phyloP scores from a whole-genome alignment of 129 eudicot species.

The Chrysanthemum makinoi region DNA sequence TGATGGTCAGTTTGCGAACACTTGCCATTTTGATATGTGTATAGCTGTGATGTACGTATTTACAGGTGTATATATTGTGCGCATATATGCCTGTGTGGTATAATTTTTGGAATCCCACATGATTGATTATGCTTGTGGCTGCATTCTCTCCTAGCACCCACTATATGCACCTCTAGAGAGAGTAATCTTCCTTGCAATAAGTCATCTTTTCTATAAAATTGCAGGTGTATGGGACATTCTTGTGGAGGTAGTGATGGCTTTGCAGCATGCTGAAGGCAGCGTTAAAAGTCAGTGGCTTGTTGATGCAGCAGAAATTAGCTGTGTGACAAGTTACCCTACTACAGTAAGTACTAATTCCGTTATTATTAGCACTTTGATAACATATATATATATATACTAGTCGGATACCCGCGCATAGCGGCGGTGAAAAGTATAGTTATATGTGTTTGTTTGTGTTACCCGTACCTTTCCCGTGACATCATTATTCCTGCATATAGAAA shows the following conservation, averaged over 20 bases:
- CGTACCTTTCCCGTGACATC: too few species aligned
- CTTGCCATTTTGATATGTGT: background rate
- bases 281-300: conserved; percentile 80
- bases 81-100: background rate
- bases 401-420: too few species aligned
- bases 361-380: background rate
- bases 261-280: conserved; percentile 66
- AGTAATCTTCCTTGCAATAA: background rate
- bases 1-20: conserved; percentile 51
- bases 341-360: conserved; percentile 49
- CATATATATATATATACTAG: too few species aligned
- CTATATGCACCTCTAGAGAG: conserved; percentile 1
- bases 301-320: conserved; percentile 77
- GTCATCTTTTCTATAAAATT: conserved; percentile 14
- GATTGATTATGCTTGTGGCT: background rate
- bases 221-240: conserved; percentile 80
- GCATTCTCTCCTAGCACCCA: conserved; percentile 4
- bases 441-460: too few species aligned
- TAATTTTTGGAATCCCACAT: conserved; percentile 8
- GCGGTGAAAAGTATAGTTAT: too few species aligned
- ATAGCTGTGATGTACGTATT: background rate
- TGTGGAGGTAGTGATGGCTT: conserved; percentile 61
- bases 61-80: background rate
- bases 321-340: conserved; percentile 69
- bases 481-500: too few species aligned